Conservation (phyloP, 1,284 basidiomycete genomes). For the Moesziomyces aphidis region DNA sequence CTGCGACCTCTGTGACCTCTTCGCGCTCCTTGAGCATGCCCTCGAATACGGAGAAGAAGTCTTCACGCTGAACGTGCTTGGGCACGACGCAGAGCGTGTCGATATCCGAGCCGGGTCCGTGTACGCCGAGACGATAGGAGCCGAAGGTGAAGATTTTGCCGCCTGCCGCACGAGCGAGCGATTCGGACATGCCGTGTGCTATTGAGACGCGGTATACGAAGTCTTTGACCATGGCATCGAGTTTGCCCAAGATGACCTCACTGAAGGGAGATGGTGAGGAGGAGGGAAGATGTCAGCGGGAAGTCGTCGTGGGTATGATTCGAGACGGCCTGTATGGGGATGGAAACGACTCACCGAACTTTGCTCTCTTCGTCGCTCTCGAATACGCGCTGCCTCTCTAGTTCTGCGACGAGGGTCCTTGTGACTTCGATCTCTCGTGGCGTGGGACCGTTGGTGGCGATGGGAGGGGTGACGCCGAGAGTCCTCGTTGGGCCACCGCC, state of each 20-base stretch:
- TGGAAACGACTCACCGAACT: slow-evolving; percentile 76
- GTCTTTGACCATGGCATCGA: slow-evolving; percentile 89
- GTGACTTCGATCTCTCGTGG: slow-evolving; percentile 73
- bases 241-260: slow-evolving; percentile 90
- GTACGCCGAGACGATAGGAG: slow-evolving; percentile 84
- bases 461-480: slow-evolving; percentile 81
- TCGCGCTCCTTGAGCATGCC: slow-evolving; percentile 87
- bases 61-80: slow-evolving; percentile 91
- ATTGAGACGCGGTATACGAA: slow-evolving; percentile 90
- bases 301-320: neutral
- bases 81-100: slow-evolving; percentile 99
- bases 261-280: slow-evolving; percentile 69
- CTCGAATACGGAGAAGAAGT: slow-evolving; percentile 94
- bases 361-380: slow-evolving; percentile 90
- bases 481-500: slow-evolving; percentile 45
- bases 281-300: neutral
- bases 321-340: slow-evolving; percentile 10
- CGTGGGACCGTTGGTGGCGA: slow-evolving; percentile 72
- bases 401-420: slow-evolving; percentile 85
- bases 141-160: slow-evolving; percentile 99
- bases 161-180: slow-evolving; percentile 85
- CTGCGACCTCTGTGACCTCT: slow-evolving; percentile 88
- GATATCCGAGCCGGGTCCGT: slow-evolving; percentile 95
- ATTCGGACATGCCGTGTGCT: slow-evolving; percentile 83
- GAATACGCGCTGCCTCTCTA: slow-evolving; percentile 86